Percentiles rank a stretch among this genome's conserved stretches.
These are phyloP conservation scores for Penicillium goetzii DNA, from an alignment of 495 filamentous ascomycete genomes.

Conservation along the genomic window DNA sequence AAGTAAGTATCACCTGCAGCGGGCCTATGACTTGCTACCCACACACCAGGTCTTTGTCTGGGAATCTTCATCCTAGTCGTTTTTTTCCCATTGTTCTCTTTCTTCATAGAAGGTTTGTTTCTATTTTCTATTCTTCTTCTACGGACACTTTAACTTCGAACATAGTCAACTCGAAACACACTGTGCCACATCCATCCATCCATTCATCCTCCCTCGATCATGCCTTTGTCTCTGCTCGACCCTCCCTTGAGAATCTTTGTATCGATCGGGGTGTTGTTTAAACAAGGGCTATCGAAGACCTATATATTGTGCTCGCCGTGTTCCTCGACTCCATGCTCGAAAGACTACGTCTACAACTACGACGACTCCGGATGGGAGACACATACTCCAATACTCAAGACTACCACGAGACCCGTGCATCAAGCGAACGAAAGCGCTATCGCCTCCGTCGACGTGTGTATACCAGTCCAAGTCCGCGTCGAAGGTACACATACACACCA, in stretches of 20 bases:
- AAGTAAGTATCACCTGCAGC: slow-evolving; percentile 27
- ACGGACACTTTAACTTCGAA: background rate
- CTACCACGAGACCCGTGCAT: background rate
- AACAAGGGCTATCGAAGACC: background rate
- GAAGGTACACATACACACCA: background rate
- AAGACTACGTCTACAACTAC: background rate
- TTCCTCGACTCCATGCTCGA: background rate
- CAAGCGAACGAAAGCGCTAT: background rate
- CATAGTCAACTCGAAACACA: background rate
- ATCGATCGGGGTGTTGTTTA: slow-evolving; percentile 9
- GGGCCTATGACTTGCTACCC: slow-evolving; percentile 34
- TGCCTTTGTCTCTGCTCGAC: slow-evolving; percentile 19
- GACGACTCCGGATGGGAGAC: background rate
- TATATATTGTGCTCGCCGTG: slow-evolving; percentile 1
- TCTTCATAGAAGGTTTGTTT: background rate
- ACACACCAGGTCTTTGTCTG: slow-evolving; percentile 20
- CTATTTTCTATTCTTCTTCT: slow-evolving; percentile 4
- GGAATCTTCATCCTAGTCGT: background rate
- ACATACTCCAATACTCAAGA: background rate
- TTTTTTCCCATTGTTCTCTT: background rate
- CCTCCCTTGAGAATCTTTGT: slow-evolving; percentile 7
- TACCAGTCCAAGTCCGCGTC: background rate
- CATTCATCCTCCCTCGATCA: slow-evolving; percentile 15
- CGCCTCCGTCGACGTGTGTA: background rate
- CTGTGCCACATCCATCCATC: background rate